A percentile compares a stretch with the other conserved stretches of the same genome.
Evolutionary conservation across 345 rosid species (phyloP).

Genomic region (Eucalyptus tenuipes): DNA sequence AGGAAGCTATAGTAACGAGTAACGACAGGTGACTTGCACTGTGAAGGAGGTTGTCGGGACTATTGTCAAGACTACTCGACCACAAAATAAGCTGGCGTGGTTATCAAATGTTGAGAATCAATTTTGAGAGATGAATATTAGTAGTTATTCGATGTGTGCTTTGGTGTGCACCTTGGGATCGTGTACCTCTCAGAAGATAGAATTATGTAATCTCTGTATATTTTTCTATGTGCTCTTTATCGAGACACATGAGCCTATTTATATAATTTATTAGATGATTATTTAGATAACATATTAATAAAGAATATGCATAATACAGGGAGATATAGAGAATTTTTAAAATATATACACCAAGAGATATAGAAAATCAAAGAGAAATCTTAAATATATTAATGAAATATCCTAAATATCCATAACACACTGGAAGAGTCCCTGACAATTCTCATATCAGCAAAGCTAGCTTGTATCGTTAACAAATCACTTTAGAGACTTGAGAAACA

Average conservation of each 20-base stretch:
- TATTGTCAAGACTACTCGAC: background rate
- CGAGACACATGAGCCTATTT: no score
- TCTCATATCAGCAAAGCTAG: background rate
- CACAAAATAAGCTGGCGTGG: background rate
- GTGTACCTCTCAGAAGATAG: background rate
- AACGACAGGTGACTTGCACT: background rate
- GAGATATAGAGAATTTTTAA: background rate
- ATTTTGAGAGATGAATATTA: background rate
- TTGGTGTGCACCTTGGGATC: background rate
- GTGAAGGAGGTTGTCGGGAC: background rate
- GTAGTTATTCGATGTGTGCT: background rate
- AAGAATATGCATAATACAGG: no score
- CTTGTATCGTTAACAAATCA: background rate
- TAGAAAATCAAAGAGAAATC: background rate
- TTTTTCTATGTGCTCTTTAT: no score
- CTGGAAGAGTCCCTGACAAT: background rate
- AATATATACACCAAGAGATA: background rate
- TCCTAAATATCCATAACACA: background rate
- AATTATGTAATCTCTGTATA: background rate
- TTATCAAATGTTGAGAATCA: background rate
- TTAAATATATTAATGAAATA: no score
- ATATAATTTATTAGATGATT: background rate
- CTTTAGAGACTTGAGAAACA: background rate
- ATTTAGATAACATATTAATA: no score
- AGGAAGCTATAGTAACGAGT: background rate